Base-by-base conservation (phyloP, 805 yeast genomes). In the Saturnispora ahearnii region DNA sequence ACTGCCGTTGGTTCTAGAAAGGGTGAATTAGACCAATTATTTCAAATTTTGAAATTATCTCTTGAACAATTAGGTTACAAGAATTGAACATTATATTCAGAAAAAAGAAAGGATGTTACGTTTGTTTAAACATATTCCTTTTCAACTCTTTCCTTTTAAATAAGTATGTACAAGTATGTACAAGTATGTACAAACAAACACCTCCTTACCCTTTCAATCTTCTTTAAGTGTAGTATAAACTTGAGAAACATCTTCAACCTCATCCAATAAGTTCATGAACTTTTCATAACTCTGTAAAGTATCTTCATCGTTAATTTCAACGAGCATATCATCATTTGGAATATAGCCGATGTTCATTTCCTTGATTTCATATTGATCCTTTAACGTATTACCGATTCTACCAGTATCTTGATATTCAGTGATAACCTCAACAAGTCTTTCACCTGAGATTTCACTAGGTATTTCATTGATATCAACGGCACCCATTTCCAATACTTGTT, bases 211-310 rank as follows among this genome's bases (percentile, higher is more conserved):
- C 29, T 8, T 24, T 22, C 28, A 38, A 18, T 48, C 46, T 29
- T 72, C 75, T 52, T 69, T 73, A 56, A 78, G 70, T 62, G 88
- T 91, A 30, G 87, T 76, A 67, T 86, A 87, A 52, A 86, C 79
- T 54, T 79, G 87, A 6, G 87, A 80, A 21, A 91, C 86, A 58
- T 93, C 98, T 45, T 84, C 88, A n/a, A 88, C 69, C 32, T 82
- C 87, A 48, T 87, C 95, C 43, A 91, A 69, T 44, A 73, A 71
- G 22, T 64, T 69, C 32, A 83, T 63, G 33, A 89, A 78, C 59
- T 79, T 84, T 13, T 74, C 74, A 57, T 79, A 74, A 34, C 73
- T 72, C 52, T 71, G 74, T 51, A 65, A 70, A 7, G 73, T 66
- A 3, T 79, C 88, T 26, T 71, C 79, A 50, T 75, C 73, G 0